These are phyloP conservation scores for Eucalyptus regnans DNA, from an alignment of 345 rosid genomes.

Conservation along the genomic window DNA sequence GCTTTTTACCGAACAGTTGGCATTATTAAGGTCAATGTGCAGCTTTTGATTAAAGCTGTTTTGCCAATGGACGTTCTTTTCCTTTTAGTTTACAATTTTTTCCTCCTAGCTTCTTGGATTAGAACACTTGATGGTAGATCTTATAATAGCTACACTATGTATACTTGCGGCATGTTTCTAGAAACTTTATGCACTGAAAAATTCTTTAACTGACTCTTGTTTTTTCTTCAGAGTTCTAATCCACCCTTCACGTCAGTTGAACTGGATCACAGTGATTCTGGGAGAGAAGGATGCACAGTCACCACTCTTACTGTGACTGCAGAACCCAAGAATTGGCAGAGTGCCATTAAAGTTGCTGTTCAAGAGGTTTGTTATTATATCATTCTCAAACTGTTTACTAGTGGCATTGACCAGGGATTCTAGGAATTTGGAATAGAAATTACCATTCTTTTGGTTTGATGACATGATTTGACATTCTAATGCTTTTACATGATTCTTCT, in stretches of 20 bases:
- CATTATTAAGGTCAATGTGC: background rate
- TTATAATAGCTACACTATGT: background rate
- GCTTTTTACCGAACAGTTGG: background rate
- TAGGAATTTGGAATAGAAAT: background rate
- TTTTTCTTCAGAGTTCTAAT: slow-evolving; percentile 82
- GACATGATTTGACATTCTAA: background rate
- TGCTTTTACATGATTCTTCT: background rate
- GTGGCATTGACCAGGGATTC: background rate
- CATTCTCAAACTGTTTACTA: background rate
- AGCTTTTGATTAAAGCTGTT: background rate
- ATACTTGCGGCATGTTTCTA: background rate
- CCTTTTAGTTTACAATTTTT: background rate
- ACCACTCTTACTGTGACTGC: slow-evolving; percentile 98
- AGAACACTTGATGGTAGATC: background rate
- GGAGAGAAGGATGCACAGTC: slow-evolving; percentile 99
- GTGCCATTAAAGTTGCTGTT: slow-evolving; percentile 90
- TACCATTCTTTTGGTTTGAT: background rate
- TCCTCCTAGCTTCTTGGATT: background rate
- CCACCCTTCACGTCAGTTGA: slow-evolving; percentile 98
- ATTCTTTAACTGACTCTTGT: slow-evolving; percentile 5
- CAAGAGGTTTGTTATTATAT: slow-evolving; percentile 63
- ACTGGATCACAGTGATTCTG: slow-evolving; percentile 99
- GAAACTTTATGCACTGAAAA: background rate
- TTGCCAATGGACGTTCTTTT: background rate
- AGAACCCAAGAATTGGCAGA: slow-evolving; percentile 96